Conservation (phyloP, 805 yeast species). For the Myxozyma lipomycoides region DNA sequence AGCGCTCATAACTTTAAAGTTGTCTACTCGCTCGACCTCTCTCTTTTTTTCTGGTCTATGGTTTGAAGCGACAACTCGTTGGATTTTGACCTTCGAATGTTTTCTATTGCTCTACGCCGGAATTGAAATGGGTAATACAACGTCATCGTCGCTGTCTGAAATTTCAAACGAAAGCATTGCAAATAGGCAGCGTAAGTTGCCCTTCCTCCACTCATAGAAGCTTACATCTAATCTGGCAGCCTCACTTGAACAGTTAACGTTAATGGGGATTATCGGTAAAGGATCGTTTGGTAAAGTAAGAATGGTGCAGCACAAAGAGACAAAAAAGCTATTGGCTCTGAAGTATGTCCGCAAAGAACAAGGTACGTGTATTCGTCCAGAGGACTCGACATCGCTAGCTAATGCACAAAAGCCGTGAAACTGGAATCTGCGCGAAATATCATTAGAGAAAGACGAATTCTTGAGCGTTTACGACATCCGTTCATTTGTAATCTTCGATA, state of each 20-base stretch:
- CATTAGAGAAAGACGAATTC: slow-evolving; percentile 32
- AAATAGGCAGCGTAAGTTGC: too few species aligned
- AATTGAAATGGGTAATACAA: too few species aligned
- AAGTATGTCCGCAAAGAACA: slow-evolving; percentile 33
- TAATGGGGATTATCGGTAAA: slow-evolving; percentile 65
- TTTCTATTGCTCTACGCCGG: too few species aligned
- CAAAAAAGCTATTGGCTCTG: slow-evolving; percentile 30
- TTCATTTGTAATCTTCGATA: slow-evolving; percentile 32
- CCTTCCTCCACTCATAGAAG: too few species aligned
- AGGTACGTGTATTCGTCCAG: slow-evolving; percentile 6
- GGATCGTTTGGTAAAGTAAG: slow-evolving; percentile 87
- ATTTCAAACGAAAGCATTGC: too few species aligned
- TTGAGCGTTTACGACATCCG: slow-evolving; percentile 31
- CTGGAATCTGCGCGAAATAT: slow-evolving; percentile 23
- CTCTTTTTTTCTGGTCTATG: too few species aligned
- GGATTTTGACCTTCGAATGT: too few species aligned
- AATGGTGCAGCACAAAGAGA: slow-evolving; percentile 32
- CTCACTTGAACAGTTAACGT: slow-evolving; percentile 28
- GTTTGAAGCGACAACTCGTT: too few species aligned
- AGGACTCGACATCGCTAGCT: background rate
- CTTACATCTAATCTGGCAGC: too few species aligned
- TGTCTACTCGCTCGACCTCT: too few species aligned
- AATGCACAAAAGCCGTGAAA: slow-evolving; percentile 19
- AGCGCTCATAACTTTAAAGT: too few species aligned
- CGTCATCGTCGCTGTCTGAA: too few species aligned